Evolutionary conservation across 805 yeast species (phyloP).

Genomic region (Candida ipomoeae): DNA sequence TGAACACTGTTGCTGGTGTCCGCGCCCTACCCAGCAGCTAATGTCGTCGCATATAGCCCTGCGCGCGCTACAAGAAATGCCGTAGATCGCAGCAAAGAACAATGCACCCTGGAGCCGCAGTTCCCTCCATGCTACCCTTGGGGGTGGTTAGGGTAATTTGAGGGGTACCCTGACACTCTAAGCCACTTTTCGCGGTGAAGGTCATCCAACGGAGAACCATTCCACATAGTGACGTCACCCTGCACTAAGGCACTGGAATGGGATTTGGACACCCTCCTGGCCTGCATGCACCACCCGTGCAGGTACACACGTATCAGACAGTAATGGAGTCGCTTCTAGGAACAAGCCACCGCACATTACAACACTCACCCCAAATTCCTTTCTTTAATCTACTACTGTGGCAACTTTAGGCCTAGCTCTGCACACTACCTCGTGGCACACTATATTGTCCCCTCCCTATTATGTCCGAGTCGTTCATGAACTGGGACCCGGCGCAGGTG

Average conservation of each 20-base stretch:
- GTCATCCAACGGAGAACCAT: too few species aligned
- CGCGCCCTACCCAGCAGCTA: background rate
- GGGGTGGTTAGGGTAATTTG: too few species aligned
- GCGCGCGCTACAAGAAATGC: background rate
- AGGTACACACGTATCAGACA: conserved; percentile 1
- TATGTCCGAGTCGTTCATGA: conserved; percentile 32
- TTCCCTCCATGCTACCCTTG: too few species aligned
- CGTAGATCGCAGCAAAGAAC: background rate
- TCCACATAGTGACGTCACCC: too few species aligned
- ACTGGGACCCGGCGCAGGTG: conserved; percentile 46
- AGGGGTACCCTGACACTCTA: too few species aligned
- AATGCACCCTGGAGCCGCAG: background rate
- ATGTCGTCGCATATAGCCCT: background rate
- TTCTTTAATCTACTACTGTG: background rate
- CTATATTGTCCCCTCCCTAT: background rate
- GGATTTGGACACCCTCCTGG: background rate
- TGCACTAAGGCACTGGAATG: too few species aligned
- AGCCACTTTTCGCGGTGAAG: too few species aligned
- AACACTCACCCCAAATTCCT: background rate
- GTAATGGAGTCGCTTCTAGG: background rate
- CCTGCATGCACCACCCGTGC: conserved; percentile 3
- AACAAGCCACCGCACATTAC: conserved; percentile 1
- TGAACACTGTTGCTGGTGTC: conserved; percentile 2
- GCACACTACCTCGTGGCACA: background rate
- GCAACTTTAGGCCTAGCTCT: background rate